phyloP scores from a whole-genome alignment of 768 basidiomycete genomes.

The Suillus paluster region DNA sequence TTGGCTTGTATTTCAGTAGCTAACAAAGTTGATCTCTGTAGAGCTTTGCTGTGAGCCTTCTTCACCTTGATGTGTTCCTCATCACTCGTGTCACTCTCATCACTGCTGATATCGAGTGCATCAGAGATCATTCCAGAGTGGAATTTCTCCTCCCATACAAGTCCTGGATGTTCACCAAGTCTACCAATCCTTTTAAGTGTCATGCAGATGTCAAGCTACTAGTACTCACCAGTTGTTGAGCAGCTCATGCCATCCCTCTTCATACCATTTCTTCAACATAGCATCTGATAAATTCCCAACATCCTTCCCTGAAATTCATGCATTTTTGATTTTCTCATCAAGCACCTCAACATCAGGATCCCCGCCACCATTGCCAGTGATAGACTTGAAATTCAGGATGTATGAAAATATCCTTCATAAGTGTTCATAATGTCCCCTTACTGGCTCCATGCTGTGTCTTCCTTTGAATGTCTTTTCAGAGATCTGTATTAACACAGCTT shows the following conservation, averaged over 20 bases:
- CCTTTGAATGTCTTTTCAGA: no score
- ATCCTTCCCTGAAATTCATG: neutral
- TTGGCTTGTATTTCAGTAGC: no score
- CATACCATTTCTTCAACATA: neutral
- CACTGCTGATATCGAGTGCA: neutral
- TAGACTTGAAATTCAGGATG: neutral
- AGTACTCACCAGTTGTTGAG: neutral
- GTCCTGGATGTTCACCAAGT: constrained; percentile 4
- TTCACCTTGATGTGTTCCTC: no score
- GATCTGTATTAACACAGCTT: no score
- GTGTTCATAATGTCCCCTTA: no score
- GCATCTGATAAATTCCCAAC: neutral
- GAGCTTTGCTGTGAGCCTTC: no score
- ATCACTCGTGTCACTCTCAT: neutral
- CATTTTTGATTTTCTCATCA: constrained; percentile 2
- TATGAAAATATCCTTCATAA: no score
- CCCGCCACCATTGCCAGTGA: constrained; percentile 9
- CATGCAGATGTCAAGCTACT: neutral
- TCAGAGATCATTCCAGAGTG: neutral
- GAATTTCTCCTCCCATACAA: neutral
- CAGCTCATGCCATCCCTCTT: constrained; percentile 1
- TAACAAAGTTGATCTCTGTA: no score
- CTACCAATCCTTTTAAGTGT: neutral
- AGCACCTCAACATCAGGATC: constrained; percentile 10
- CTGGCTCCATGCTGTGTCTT: no score